A percentile compares a stretch with the other conserved stretches of the same genome.
phyloP scores from a whole-genome alignment of 2,329 filamentous ascomycete genomes.

The Diaporthe sp. region DNA sequence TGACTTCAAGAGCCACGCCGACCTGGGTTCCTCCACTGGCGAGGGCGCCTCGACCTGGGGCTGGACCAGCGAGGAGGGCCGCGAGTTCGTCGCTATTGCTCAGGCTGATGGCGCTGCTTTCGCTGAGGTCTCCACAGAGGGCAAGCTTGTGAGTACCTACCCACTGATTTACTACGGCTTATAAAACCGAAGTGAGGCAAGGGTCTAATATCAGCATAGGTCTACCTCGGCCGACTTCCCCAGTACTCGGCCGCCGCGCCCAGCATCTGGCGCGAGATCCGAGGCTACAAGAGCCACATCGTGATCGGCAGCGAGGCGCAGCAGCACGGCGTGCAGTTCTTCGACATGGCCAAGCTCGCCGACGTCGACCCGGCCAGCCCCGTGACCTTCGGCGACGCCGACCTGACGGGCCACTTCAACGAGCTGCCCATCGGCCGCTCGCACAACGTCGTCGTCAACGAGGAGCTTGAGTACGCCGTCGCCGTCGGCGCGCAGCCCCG shows the following conservation, averaged over 20 bases:
- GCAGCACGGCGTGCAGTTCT: constrained; percentile 71
- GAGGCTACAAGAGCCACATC: constrained; percentile 55
- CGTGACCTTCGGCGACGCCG: constrained; percentile 49
- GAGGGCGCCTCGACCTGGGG: constrained; percentile 58
- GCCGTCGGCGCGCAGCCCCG: constrained; percentile 56
- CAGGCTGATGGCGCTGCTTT: constrained; percentile 65
- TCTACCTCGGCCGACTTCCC: constrained; percentile 60
- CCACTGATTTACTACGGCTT: too few species aligned
- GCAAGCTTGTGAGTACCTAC: constrained; percentile 49
- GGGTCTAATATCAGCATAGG: constrained; percentile 20
- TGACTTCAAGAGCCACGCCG: constrained; percentile 66
- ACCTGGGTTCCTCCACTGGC: constrained; percentile 59
- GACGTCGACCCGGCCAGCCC: constrained; percentile 56
- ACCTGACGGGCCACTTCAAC: constrained; percentile 52
- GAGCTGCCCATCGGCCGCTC: constrained; percentile 54
- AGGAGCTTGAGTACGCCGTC: constrained; percentile 62
- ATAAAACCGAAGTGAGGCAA: neutral
- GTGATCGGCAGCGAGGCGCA: constrained; percentile 57
- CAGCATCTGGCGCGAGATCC: constrained; percentile 57
- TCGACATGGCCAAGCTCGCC: constrained; percentile 70
- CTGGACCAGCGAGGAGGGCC: constrained; percentile 60
- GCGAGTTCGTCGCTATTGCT: constrained; percentile 63
- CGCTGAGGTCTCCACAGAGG: constrained; percentile 58
- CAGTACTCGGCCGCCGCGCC: constrained; percentile 52
- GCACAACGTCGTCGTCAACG: constrained; percentile 66